Evolutionary conservation across 179 eudicot genomes (phyloP), one percentile per base, ranked within the genome.

Genomic region (Gypsophila paniculata): DNA sequence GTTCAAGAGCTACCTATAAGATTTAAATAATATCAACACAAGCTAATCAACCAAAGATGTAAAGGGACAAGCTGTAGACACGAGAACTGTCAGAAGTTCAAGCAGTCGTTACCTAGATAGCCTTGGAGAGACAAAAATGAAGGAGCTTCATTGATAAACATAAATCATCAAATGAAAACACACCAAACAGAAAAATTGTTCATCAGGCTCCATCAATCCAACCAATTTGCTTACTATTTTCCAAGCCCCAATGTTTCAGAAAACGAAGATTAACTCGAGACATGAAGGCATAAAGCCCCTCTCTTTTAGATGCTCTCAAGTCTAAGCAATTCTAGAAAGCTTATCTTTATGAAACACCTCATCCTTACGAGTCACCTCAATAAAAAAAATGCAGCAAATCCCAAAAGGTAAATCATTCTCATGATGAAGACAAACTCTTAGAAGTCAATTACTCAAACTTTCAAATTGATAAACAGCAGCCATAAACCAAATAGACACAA

Each of bases 291-390:
- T 32, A 34, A 15, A 62, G 32, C 44, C 58, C 58, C 58, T 9
- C 66, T 58, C 34, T 11, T 36, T 26, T 39, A 21, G 17, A 38
- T 34, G 19, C 69, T 65, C 19, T 53, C 64, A 12, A n/a, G 52
- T 1, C 4, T 29, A 29, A 29, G 34, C 46, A 42, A 42, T 6
- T 12, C n/a, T 38, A 59, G 46, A 26, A 19, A 6, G 51, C 14
- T 48, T 10, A 46, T 7, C 52, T 6, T 6, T 42, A 0, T 2
- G 46, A 42, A 42, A 0, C 46, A 59, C 52, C 46, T 53, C 63
- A 51, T 60, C 70, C 70, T 77, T 78, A 9, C 22, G 64, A 23
- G 48, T 38, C 66, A 42, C 72, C 75, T 71, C 76, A 79, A n/a
- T 8, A 66, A 36, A 67, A 36, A 67, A 49, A 61, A 29, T 61